Conservation (phyloP, 129 eudicot genomes). For the Glebionis coronaria region DNA sequence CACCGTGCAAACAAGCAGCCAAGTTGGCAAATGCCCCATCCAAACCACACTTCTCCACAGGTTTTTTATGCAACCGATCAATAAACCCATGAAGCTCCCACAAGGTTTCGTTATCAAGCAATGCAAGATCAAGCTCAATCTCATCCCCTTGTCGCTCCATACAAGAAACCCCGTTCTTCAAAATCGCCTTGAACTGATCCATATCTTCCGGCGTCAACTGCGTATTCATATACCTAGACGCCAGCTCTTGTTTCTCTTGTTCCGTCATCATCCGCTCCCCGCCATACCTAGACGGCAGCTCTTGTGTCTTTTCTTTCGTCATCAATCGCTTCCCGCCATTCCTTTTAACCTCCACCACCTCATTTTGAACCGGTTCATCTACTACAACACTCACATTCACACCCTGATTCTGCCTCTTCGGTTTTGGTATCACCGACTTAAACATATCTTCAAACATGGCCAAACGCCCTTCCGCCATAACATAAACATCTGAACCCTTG, state of each 20-base stretch:
- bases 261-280: slow-evolving; percentile 32
- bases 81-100: slow-evolving; percentile 56
- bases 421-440: slow-evolving; percentile 7
- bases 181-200: slow-evolving; percentile 30
- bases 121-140: slow-evolving; percentile 44
- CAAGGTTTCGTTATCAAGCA: slow-evolving; percentile 49
- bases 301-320: slow-evolving; percentile 39
- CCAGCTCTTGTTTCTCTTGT: slow-evolving; percentile 37
- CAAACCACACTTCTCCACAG: too few species aligned
- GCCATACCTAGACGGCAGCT: slow-evolving; percentile 5
- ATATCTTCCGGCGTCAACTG: slow-evolving; percentile 25
- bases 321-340: slow-evolving; percentile 11
- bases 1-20: slow-evolving; percentile 3
- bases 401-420: slow-evolving; percentile 7
- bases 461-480: slow-evolving; percentile 29
- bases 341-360: not conserved
- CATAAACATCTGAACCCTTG: slow-evolving; percentile 41
- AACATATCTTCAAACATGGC: slow-evolving; percentile 37
- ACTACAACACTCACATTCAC: not conserved
- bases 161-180: slow-evolving; percentile 28
- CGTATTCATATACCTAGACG: slow-evolving; percentile 21
- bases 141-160: slow-evolving; percentile 34
- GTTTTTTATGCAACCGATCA: slow-evolving; percentile 11
- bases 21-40: not conserved
- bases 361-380: slow-evolving; percentile 8